These are phyloP conservation scores for Heimioporus retisporus DNA, from an alignment of 1,284 basidiomycete genomes.

Conservation along the genomic window DNA sequence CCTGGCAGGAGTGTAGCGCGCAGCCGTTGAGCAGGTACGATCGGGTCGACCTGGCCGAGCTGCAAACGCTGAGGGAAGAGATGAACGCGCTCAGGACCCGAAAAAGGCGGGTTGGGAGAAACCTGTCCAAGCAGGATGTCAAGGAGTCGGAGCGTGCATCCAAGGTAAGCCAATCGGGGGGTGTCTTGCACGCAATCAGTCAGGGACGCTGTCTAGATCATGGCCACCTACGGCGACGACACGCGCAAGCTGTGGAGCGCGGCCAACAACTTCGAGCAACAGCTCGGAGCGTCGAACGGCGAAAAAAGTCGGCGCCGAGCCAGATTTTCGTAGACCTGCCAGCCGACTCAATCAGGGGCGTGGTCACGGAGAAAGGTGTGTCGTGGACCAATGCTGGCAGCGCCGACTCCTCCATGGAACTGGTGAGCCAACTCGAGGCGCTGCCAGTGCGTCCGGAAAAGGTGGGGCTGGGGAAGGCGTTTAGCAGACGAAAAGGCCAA, in stretches of 20 bases:
- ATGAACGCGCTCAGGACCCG: conserved; percentile 64
- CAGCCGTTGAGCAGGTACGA: conserved; percentile 91
- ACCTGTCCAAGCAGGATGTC: conserved; percentile 50
- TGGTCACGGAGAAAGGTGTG: conserved; percentile 47
- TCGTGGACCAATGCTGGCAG: conserved; percentile 29
- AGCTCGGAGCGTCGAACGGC: conserved; percentile 42
- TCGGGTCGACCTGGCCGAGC: conserved; percentile 88
- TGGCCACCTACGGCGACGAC: conserved; percentile 48
- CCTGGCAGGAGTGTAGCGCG: conserved; percentile 89
- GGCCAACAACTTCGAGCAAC: conserved; percentile 43
- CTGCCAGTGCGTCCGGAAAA: conserved; percentile 53
- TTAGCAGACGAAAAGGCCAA: conserved; percentile 51
- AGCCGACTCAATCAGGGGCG: conserved; percentile 43
- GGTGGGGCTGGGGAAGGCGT: conserved; percentile 49
- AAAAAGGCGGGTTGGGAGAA: conserved; percentile 54
- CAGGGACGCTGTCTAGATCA: conserved; percentile 21
- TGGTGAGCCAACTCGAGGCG: conserved; percentile 49
- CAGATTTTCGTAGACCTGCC: conserved; percentile 44
- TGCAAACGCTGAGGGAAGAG: conserved; percentile 84
- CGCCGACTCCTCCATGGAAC: conserved; percentile 37
- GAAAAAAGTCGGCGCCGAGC: conserved; percentile 53
- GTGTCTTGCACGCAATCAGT: not conserved
- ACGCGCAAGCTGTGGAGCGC: conserved; percentile 40
- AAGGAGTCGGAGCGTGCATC: conserved; percentile 52
- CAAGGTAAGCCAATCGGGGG: conserved; percentile 37